Percentiles rank a stretch among this genome's conserved stretches.
phyloP scores from a whole-genome alignment of 768 basidiomycete species.

The Mycena latifolia region DNA sequence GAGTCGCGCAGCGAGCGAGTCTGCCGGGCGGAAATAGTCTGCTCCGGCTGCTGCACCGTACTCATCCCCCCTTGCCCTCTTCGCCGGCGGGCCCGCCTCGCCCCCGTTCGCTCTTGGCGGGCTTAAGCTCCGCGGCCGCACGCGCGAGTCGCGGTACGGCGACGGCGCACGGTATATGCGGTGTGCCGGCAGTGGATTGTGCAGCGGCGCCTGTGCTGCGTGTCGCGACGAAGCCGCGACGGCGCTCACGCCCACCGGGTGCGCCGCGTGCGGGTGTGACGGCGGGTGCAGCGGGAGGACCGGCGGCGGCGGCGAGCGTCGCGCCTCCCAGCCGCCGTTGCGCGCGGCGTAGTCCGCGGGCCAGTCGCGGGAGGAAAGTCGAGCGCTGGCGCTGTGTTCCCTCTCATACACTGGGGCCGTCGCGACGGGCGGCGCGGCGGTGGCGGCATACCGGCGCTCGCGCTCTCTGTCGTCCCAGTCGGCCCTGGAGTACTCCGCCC shows the following conservation, averaged over 20 bases:
- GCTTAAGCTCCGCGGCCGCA: conserved; percentile 30
- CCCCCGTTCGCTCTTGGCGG: conserved; percentile 11
- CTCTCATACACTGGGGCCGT: conserved; percentile 10
- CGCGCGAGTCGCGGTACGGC: conserved; percentile 18
- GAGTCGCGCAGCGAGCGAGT: conserved; percentile 3
- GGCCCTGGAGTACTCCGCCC: conserved; percentile 27
- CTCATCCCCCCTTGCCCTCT: conserved; percentile 26
- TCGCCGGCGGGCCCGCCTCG: conserved; percentile 25
- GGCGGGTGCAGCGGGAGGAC: conserved; percentile 12
- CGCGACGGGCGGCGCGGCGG: neutral
- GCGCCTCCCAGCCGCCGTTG: conserved; percentile 23
- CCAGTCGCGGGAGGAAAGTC: conserved; percentile 8
- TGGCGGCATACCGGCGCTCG: conserved; percentile 16
- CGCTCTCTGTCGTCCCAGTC: conserved; percentile 33
- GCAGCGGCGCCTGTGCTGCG: conserved; percentile 29
- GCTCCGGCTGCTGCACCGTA: conserved; percentile 9
- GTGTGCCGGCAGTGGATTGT: conserved; percentile 20
- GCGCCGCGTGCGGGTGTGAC: conserved; percentile 25
- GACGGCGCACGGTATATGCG: conserved; percentile 9
- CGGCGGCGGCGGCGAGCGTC: conserved; percentile 6
- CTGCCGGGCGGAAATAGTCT: conserved; percentile 25
- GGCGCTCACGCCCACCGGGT: conserved; percentile 33
- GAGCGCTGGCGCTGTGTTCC: conserved; percentile 18
- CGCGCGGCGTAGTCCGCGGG: conserved; percentile 13
- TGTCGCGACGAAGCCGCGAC: conserved; percentile 21